Evolutionary conservation across 1,284 basidiomycete species (phyloP).

Genomic region (Sporisorium scitamineum): DNA sequence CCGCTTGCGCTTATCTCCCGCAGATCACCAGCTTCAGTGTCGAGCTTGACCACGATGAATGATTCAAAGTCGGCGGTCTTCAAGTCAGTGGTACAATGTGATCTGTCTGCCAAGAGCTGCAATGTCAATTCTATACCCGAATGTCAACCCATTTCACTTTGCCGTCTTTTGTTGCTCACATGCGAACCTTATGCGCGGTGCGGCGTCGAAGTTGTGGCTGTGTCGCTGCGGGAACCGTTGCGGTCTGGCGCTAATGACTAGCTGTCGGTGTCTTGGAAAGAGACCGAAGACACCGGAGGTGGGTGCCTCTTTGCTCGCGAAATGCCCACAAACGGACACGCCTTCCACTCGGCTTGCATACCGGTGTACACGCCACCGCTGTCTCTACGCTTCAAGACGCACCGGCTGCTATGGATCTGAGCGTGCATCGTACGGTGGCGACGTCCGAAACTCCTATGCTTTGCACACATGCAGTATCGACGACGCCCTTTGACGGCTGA

Average conservation of each 20-base stretch:
- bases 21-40: conserved; percentile 77
- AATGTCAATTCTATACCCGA: conserved; percentile 1
- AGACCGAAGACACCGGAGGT: neutral
- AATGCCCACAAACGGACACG: neutral
- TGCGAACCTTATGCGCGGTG: neutral
- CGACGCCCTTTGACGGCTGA: neutral
- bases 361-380: too few relatives aligned
- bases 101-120: neutral
- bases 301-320: neutral
- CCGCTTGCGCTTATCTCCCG: conserved; percentile 88
- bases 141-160: neutral
- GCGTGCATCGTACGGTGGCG: neutral
- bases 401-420: neutral
- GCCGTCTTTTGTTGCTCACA: neutral
- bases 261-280: neutral
- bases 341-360: neutral
- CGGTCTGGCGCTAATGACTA: neutral
- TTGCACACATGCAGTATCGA: neutral
- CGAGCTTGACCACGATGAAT: conserved; percentile 45
- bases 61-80: neutral
- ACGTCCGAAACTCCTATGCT: neutral
- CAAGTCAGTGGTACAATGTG: neutral
- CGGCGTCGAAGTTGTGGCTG: neutral
- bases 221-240: neutral
- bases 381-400: neutral